phyloP scores from a whole-genome alignment of 805 yeast species.

The Candida caryicola region DNA sequence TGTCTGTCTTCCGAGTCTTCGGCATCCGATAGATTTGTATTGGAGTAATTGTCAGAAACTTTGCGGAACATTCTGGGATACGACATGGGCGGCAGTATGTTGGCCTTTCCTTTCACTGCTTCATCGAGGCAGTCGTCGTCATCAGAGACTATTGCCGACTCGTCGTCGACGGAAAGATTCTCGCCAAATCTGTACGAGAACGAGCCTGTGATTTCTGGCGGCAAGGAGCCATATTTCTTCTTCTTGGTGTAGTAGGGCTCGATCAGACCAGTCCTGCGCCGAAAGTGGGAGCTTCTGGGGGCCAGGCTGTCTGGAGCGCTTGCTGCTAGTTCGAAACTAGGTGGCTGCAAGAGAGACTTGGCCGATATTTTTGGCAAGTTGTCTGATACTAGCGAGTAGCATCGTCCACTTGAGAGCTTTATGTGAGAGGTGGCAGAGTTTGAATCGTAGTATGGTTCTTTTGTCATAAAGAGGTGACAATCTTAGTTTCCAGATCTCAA shows the following conservation, averaged over 20 bases:
- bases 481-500: not conserved
- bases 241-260: constrained; percentile 17
- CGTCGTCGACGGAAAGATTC: constrained; percentile 1
- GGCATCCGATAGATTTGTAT: constrained; percentile 4
- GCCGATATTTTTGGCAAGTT: constrained; percentile 3
- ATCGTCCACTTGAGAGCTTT: constrained; percentile 11
- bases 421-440: constrained; percentile 4
- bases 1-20: constrained; percentile 5
- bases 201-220: constrained; percentile 5
- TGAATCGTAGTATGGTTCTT: constrained; percentile 14
- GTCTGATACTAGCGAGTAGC: constrained; percentile 8
- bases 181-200: constrained; percentile 3
- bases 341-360: constrained; percentile 1
- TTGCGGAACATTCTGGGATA: constrained; percentile 4
- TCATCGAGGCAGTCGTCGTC: constrained; percentile 8
- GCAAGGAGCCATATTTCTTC: constrained; percentile 2
- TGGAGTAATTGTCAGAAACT: constrained; percentile 15
- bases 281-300: not conserved
- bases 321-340: constrained; percentile 1
- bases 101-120: not conserved
- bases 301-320: not conserved
- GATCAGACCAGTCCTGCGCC: constrained; percentile 8
- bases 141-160: constrained; percentile 12
- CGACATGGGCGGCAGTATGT: constrained; percentile 2
- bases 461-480: constrained; percentile 8